Percentiles rank a stretch among this genome's conserved stretches.
Evolutionary conservation across 2,329 filamentous ascomycete genomes (phyloP).

Genomic region (Paracorniculantispora psalliotae): DNA sequence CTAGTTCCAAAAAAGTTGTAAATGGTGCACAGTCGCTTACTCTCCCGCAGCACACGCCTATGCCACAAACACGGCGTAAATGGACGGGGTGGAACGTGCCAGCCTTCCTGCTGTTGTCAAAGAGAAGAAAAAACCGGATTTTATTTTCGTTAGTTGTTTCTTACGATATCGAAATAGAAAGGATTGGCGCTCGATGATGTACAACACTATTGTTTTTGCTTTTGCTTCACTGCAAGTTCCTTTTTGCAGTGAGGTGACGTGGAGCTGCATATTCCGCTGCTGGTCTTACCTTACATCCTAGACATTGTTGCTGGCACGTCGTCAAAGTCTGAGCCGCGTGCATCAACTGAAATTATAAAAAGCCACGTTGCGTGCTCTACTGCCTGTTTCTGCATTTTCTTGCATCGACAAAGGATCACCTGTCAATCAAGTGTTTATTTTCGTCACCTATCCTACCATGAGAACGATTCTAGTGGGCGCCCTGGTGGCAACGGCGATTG

Average conservation of each 20-base stretch:
- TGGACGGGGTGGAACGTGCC: neutral
- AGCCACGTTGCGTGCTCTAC: neutral
- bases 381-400: neutral
- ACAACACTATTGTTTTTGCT: neutral
- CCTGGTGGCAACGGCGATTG: neutral
- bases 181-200: neutral
- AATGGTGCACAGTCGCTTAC: neutral
- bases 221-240: neutral
- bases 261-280: neutral
- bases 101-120: neutral
- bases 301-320: neutral
- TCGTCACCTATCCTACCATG: neutral
- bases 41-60: neutral
- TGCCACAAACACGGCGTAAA: neutral
- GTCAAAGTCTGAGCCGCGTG: neutral
- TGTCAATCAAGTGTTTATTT: neutral
- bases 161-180: neutral
- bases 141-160: neutral
- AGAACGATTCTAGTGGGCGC: neutral
- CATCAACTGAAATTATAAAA: neutral
- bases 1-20: neutral
- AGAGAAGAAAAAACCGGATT: neutral
- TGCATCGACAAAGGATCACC: neutral
- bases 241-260: neutral
- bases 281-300: neutral